These are phyloP conservation scores for Melastoma candidum DNA, from an alignment of 441 rosid species.

Conservation along the genomic window DNA sequence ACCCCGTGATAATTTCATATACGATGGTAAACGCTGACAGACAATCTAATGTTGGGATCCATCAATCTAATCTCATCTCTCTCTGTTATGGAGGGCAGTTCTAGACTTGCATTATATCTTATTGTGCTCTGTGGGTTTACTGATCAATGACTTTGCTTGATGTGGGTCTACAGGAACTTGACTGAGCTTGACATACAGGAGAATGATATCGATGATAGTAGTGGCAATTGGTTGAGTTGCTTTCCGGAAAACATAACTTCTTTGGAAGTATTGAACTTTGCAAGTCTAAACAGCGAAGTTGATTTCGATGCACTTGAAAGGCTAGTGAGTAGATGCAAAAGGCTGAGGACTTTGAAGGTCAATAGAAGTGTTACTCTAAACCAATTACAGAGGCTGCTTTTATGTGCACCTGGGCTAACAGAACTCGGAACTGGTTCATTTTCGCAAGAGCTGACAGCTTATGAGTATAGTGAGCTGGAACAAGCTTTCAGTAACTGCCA, in stretches of 20 bases:
- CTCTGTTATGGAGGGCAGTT: slow-evolving; percentile 4
- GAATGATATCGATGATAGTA: slow-evolving; percentile 50
- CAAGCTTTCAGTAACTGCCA: slow-evolving; percentile 34
- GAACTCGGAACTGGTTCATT: slow-evolving; percentile 66
- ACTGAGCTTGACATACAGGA: slow-evolving; percentile 63
- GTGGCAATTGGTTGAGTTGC: slow-evolving; percentile 55
- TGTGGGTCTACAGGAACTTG: slow-evolving; percentile 38
- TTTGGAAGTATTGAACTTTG: slow-evolving; percentile 50
- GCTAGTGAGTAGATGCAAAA: slow-evolving; percentile 47
- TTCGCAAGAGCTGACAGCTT: slow-evolving; percentile 31
- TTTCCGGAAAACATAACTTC: slow-evolving; percentile 53
- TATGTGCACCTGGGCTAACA: slow-evolving; percentile 33
- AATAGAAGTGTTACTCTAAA: slow-evolving; percentile 39
- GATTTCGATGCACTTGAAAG: slow-evolving; percentile 53
- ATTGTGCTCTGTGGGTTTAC: too few species aligned
- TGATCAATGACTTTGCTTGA: slow-evolving; percentile 1
- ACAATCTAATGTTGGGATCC: too few species aligned
- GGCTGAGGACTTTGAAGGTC: slow-evolving; percentile 48
- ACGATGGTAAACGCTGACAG: too few species aligned
- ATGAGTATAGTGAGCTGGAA: slow-evolving; percentile 30
- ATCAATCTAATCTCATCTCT: too few species aligned
- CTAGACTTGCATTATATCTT: background rate
- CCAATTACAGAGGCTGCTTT: slow-evolving; percentile 43
- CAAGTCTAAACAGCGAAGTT: slow-evolving; percentile 42
- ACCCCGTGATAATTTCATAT: too few species aligned